These are phyloP conservation scores for Flaveria sonorensis DNA, from an alignment of 129 eudicot species.

Conservation along the genomic window DNA sequence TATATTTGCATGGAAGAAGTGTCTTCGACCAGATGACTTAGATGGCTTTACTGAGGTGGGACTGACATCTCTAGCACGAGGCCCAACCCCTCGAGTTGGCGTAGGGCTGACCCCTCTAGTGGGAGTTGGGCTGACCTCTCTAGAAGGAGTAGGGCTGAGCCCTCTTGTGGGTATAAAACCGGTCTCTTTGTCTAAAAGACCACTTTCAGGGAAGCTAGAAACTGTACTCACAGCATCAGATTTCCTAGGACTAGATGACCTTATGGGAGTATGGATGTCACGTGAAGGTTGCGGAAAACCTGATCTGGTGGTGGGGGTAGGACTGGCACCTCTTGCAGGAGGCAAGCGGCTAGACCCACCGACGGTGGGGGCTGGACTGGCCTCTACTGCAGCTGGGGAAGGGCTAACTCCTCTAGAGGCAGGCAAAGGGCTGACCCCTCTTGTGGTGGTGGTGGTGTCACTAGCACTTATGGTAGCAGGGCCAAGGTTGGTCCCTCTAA, in stretches of 20 bases:
- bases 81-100: constrained; percentile 52
- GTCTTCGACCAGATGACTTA: constrained; percentile 59
- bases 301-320: constrained; percentile 8
- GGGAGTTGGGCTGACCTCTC: constrained; percentile 38
- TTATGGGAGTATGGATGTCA: no score
- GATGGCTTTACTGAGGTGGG: constrained; percentile 43
- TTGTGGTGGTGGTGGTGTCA: background rate
- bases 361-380: background rate
- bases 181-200: no score
- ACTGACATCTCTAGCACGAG: constrained; percentile 49
- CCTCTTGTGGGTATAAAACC: constrained; percentile 16
- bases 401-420: constrained; percentile 3
- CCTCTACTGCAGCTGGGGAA: background rate
- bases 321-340: constrained; percentile 30
- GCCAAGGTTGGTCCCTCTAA: constrained; percentile 12
- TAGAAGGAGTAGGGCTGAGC: constrained; percentile 41
- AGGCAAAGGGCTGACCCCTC: background rate
- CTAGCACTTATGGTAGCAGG: constrained; percentile 24
- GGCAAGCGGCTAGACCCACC: constrained; percentile 22
- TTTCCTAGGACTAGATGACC: no score
- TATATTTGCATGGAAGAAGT: constrained; percentile 45
- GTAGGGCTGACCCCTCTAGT: constrained; percentile 39
- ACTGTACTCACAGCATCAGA: no score
- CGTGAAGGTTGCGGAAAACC: no score
- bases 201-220: no score